These are phyloP conservation scores for Pontederia crassipes DNA, from an alignment of 176 grass and related monocot species.

Conservation along the genomic window DNA sequence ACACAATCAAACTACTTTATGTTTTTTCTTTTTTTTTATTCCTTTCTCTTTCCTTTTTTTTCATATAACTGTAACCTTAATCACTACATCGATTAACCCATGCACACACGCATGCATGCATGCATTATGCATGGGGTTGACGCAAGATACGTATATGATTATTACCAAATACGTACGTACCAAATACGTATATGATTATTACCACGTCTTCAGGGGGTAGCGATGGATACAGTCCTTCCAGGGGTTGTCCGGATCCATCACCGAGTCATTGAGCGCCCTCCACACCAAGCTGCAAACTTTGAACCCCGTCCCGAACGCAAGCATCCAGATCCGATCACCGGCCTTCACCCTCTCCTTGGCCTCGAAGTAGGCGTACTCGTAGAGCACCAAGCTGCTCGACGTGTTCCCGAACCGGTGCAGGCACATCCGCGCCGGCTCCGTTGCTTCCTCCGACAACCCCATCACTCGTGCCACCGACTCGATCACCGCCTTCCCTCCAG, in stretches of 20 bases:
- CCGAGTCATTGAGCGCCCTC: conserved; percentile 40
- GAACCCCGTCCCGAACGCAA: conserved; percentile 74
- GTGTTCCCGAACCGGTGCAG: conserved; percentile 80
- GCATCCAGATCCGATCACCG: conserved; percentile 65
- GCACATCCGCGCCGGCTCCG: conserved; percentile 58
- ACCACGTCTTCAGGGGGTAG: conserved; percentile 16
- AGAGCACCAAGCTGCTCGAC: conserved; percentile 78
- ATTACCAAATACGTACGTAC: too few species aligned
- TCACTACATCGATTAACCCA: too few species aligned
- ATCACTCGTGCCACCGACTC: conserved; percentile 50
- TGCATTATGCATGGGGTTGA: too few species aligned
- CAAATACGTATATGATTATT: too few species aligned
- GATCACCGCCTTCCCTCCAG: conserved; percentile 76
- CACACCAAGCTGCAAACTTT: conserved; percentile 65
- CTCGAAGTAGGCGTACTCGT: conserved; percentile 80
- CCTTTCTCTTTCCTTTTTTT: too few species aligned
- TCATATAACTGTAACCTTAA: too few species aligned
- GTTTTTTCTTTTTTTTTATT: too few species aligned
- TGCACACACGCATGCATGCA: too few species aligned
- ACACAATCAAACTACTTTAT: too few species aligned
- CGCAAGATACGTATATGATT: too few species aligned
- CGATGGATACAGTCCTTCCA: conserved; percentile 53
- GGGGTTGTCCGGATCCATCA: conserved; percentile 52
- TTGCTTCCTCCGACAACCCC: conserved; percentile 22
- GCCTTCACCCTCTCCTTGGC: conserved; percentile 43